Percentiles rank a stretch among this genome's conserved stretches.
Conservation (phyloP, 352 stramenopile genomes). For the Phytophthora cactorum region DNA sequence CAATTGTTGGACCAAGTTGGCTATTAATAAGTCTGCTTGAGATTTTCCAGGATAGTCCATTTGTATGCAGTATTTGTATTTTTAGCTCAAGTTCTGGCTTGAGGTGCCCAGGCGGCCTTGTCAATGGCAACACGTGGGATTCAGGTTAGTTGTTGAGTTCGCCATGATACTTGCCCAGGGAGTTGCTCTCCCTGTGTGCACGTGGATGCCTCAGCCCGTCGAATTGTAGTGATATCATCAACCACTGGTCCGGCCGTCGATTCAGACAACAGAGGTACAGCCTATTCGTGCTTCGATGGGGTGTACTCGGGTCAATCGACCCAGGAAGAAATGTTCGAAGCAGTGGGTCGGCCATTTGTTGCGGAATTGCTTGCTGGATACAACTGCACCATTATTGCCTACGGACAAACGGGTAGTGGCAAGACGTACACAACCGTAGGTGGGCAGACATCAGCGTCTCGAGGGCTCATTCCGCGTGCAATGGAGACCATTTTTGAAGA, state of each 20-base stretch:
- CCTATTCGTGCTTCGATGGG: conserved; percentile 50
- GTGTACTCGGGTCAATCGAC: conserved; percentile 48
- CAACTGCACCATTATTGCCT: conserved; percentile 78
- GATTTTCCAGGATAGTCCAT: no score
- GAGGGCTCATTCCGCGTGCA: conserved; percentile 47
- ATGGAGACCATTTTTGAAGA: conserved; percentile 45
- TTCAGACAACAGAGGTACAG: neutral
- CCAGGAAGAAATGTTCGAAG: conserved; percentile 54
- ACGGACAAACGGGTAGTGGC: conserved; percentile 74
- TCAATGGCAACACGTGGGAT: conserved; percentile 48
- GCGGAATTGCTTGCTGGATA: conserved; percentile 61
- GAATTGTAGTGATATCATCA: conserved; percentile 7
- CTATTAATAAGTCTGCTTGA: no score
- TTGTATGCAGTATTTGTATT: no score
- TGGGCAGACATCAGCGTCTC: conserved; percentile 12
- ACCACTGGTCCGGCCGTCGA: neutral
- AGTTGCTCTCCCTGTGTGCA: conserved; percentile 12
- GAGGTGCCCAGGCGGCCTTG: no score
- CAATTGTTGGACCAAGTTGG: no score
- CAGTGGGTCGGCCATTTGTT: conserved; percentile 56
- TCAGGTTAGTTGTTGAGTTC: conserved; percentile 73
- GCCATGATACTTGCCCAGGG: conserved; percentile 9
- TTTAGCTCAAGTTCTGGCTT: neutral
- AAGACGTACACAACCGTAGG: conserved; percentile 73
- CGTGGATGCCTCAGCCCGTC: conserved; percentile 12